phyloP scores from a whole-genome alignment of 2,329 filamentous ascomycete genomes.

The Trematosphaeria pertusa region DNA sequence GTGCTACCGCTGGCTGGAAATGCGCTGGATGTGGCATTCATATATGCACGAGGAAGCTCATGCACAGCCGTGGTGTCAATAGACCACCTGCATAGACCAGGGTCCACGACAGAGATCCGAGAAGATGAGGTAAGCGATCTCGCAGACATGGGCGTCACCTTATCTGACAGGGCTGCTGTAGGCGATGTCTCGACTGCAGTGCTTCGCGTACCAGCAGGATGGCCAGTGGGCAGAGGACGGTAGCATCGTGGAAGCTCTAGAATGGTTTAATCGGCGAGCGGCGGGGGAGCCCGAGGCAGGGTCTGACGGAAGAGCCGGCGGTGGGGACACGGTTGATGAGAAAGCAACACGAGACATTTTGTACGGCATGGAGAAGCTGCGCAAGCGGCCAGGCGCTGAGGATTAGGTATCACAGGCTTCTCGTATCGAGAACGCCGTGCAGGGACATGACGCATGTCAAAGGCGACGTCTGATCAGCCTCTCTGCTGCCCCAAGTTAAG shows the following conservation, averaged over 20 bases:
- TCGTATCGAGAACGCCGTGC: neutral
- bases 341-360: constrained; percentile 54
- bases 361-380: constrained; percentile 57
- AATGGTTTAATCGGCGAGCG: constrained; percentile 21
- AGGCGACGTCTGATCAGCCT: too few species aligned
- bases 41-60: constrained; percentile 17
- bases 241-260: constrained; percentile 20
- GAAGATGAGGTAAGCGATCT: constrained; percentile 34
- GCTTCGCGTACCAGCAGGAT: constrained; percentile 25
- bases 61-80: constrained; percentile 57
- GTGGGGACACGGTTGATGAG: constrained; percentile 32
- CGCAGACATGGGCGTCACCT: constrained; percentile 5
- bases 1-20: constrained; percentile 67
- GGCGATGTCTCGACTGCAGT: constrained; percentile 32
- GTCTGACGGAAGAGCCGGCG: constrained; percentile 25
- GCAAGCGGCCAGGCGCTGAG: constrained; percentile 54
- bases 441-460: constrained; percentile 8
- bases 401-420: constrained; percentile 34
- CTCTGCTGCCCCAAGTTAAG: too few species aligned
- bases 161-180: constrained; percentile 21
- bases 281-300: constrained; percentile 8
- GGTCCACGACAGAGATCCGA: constrained; percentile 54
- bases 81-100: constrained; percentile 60
- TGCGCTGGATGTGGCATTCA: constrained; percentile 63
- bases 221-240: constrained; percentile 34